Percentiles rank a stretch among this genome's conserved stretches.
phyloP scores from a whole-genome alignment of 192 early-diverging fungal genomes.

The Coemansia sp. region DNA sequence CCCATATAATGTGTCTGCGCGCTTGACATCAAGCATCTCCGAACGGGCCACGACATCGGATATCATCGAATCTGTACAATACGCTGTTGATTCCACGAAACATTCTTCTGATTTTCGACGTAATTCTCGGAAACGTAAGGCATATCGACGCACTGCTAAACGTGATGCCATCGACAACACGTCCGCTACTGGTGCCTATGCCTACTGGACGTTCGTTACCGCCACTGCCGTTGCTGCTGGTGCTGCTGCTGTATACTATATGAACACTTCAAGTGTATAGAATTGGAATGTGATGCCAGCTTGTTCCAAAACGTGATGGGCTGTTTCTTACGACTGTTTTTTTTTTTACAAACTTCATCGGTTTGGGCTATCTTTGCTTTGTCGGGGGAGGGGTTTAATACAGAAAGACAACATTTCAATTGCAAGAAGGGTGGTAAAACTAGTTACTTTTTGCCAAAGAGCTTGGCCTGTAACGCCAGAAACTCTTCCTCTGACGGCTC shows the following conservation, averaged over 20 bases:
- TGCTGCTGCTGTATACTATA: slow-evolving; percentile 24
- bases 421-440: too few species aligned
- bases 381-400: neutral
- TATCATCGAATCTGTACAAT: slow-evolving; percentile 13
- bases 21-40: neutral
- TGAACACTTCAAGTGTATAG: slow-evolving; percentile 11
- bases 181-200: neutral
- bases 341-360: too few species aligned
- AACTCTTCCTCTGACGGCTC: slow-evolving; percentile 69
- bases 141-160: slow-evolving; percentile 4
- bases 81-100: neutral
- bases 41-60: neutral
- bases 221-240: slow-evolving; percentile 16
- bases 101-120: neutral
- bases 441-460: slow-evolving; percentile 56
- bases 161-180: neutral
- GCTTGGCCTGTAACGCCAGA: slow-evolving; percentile 57
- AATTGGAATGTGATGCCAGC: slow-evolving; percentile 20
- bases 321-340: too few species aligned
- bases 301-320: neutral
- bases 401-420: neutral
- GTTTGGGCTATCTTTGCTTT: neutral
- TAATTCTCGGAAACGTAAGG: slow-evolving; percentile 28
- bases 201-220: slow-evolving; percentile 1
- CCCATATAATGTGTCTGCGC: slow-evolving; percentile 17